phyloP scores from a whole-genome alignment of 2,329 filamentous ascomycete species.

The Hirsutella rhossiliensis region DNA sequence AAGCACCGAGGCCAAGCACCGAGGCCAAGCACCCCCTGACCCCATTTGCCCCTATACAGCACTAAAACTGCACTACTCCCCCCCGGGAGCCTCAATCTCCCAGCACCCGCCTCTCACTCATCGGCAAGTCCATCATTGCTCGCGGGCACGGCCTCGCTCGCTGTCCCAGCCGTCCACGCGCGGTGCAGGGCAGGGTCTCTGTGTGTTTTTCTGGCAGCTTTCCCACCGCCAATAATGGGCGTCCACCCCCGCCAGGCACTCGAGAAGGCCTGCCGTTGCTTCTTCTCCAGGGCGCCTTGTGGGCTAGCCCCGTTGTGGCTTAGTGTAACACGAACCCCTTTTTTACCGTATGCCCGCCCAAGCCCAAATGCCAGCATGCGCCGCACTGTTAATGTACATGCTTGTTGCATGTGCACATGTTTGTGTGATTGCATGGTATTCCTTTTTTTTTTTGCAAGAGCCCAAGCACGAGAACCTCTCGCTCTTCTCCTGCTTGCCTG shows the following conservation, averaged over 20 bases:
- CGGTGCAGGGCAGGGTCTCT: slow-evolving; percentile 2
- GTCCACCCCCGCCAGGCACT: background rate
- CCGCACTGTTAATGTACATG: background rate
- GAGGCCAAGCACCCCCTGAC: no score
- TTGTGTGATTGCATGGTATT: background rate
- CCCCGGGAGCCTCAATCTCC: background rate
- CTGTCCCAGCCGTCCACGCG: background rate
- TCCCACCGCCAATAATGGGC: slow-evolving; percentile 10
- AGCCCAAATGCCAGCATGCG: slow-evolving; percentile 7
- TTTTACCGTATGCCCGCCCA: slow-evolving; percentile 14
- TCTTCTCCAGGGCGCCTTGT: slow-evolving; percentile 13
- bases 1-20: no score
- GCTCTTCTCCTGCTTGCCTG: no score
- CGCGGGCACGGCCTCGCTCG: background rate
- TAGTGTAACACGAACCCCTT: slow-evolving; percentile 20
- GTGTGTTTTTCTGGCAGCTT: background rate
- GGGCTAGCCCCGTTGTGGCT: slow-evolving; percentile 11
- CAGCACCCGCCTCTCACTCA: background rate
- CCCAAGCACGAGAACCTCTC: background rate
- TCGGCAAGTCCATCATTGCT: background rate
- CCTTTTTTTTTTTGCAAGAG: background rate
- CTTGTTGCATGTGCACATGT: background rate
- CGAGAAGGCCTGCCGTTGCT: slow-evolving; percentile 11
- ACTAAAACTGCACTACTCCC: no score
- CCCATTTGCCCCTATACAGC: no score